Conservation (phyloP, 768 basidiomycete genomes). For the Porpolomopsis calyptriformis region DNA sequence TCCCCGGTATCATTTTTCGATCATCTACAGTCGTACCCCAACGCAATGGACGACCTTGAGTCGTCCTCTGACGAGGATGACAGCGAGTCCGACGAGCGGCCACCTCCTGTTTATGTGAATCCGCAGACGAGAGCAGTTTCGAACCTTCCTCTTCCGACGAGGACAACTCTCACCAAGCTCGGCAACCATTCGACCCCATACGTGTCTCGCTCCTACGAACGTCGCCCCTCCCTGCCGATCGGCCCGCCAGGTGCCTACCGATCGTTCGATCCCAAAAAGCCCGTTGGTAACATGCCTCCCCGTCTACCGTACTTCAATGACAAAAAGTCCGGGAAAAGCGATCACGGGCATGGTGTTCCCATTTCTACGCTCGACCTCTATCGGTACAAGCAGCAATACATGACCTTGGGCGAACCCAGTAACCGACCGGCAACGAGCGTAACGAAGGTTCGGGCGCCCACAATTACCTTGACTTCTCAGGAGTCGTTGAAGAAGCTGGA, state of each 20-base stretch:
- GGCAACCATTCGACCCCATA: conserved; percentile 66
- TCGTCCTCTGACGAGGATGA: conserved; percentile 41
- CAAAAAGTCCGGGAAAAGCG: conserved; percentile 31
- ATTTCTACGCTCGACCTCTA: conserved; percentile 38
- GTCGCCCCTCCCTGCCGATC: conserved; percentile 22
- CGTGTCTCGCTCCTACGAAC: conserved; percentile 32
- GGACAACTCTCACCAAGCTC: conserved; percentile 46
- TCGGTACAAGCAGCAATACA: conserved; percentile 20
- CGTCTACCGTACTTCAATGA: conserved; percentile 37
- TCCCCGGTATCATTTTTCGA: conserved; percentile 70
- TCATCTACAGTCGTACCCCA: conserved; percentile 55
- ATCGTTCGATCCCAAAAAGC: conserved; percentile 30
- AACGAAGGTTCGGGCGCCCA: conserved; percentile 24
- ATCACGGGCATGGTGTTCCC: conserved; percentile 25
- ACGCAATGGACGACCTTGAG: conserved; percentile 66
- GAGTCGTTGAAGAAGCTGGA: conserved; percentile 60
- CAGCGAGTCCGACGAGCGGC: conserved; percentile 12
- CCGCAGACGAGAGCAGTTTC: conserved; percentile 30
- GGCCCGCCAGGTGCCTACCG: conserved; percentile 14
- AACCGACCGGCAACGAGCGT: conserved; percentile 19
- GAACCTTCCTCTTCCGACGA: conserved; percentile 21
- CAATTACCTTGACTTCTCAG: conserved; percentile 31
- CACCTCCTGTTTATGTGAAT: conserved; percentile 20
- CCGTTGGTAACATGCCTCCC: conserved; percentile 42
- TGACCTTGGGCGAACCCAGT: conserved; percentile 4